These are phyloP conservation scores for Punica granatum DNA, from an alignment of 345 rosid genomes.

Conservation along the genomic window DNA sequence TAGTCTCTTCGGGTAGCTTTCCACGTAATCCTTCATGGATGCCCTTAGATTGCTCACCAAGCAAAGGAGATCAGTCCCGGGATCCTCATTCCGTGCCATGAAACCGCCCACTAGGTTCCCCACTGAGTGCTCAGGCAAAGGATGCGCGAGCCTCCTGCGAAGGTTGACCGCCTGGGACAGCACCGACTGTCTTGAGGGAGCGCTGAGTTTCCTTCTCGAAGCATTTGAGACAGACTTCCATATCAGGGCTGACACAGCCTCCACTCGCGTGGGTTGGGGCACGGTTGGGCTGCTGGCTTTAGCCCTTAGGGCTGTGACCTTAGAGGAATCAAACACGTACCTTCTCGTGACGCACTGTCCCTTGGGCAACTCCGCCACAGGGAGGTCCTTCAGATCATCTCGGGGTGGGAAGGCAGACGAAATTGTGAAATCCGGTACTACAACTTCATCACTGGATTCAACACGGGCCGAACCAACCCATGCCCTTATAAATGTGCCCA, in stretches of 20 bases:
- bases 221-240: conserved; percentile 5
- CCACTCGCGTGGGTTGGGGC: conserved; percentile 22
- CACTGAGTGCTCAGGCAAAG: conserved; percentile 5
- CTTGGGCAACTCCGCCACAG: not conserved
- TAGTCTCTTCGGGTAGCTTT: conserved; percentile 6
- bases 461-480: conserved; percentile 8
- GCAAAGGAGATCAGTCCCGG: conserved; percentile 8
- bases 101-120: conserved; percentile 18
- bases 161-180: conserved; percentile 27
- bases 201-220: not conserved
- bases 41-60: conserved; percentile 20
- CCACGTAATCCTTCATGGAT: conserved; percentile 6
- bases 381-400: conserved; percentile 1
- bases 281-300: conserved; percentile 13
- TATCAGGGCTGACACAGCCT: conserved; percentile 21
- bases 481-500: conserved; percentile 6
- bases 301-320: conserved; percentile 18
- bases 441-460: not conserved
- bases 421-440: not conserved
- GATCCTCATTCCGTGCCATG: conserved; percentile 5
- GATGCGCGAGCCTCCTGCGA: conserved; percentile 19
- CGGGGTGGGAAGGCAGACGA: conserved; percentile 13
- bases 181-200: not conserved
- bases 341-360: conserved; percentile 7
- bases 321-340: conserved; percentile 14